phyloP scores from a whole-genome alignment of 2,329 filamentous ascomycete genomes.

The Fusarium sp. region DNA sequence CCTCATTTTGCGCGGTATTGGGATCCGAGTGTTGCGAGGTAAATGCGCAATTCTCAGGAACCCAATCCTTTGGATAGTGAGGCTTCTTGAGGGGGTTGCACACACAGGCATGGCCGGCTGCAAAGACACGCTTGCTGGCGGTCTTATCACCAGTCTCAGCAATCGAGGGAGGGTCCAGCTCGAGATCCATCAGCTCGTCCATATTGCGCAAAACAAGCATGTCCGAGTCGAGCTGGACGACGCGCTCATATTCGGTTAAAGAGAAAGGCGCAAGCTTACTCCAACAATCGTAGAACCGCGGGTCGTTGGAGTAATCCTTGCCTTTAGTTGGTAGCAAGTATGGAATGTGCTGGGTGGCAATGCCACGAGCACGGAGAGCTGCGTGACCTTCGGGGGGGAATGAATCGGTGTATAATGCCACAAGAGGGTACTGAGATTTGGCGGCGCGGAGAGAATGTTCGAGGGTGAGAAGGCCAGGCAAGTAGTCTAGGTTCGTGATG shows the following conservation, averaged over 20 bases:
- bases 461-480: slow-evolving; percentile 83
- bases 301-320: slow-evolving; percentile 76
- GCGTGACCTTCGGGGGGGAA: slow-evolving; percentile 74
- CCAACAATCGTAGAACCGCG: slow-evolving; percentile 91
- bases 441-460: slow-evolving; percentile 75
- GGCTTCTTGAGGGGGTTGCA: slow-evolving; percentile 82
- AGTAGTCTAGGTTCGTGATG: slow-evolving; percentile 84
- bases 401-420: slow-evolving; percentile 82
- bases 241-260: slow-evolving; percentile 76
- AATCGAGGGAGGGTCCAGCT: slow-evolving; percentile 63
- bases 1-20: slow-evolving; percentile 55
- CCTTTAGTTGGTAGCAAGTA: slow-evolving; percentile 75
- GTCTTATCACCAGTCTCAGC: slow-evolving; percentile 27
- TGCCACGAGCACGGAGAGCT: slow-evolving; percentile 73
- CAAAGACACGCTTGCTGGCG: slow-evolving; percentile 71
- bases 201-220: slow-evolving; percentile 87
- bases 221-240: slow-evolving; percentile 87
- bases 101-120: slow-evolving; percentile 83
- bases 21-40: slow-evolving; percentile 60
- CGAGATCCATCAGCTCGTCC: slow-evolving; percentile 90
- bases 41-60: slow-evolving; percentile 65
- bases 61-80: slow-evolving; percentile 80
- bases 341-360: slow-evolving; percentile 73
- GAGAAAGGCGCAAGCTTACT: slow-evolving; percentile 84
- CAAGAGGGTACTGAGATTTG: slow-evolving; percentile 75